These are phyloP conservation scores for Lactarius tabidus DNA, from an alignment of 768 basidiomycete genomes.

Conservation along the genomic window DNA sequence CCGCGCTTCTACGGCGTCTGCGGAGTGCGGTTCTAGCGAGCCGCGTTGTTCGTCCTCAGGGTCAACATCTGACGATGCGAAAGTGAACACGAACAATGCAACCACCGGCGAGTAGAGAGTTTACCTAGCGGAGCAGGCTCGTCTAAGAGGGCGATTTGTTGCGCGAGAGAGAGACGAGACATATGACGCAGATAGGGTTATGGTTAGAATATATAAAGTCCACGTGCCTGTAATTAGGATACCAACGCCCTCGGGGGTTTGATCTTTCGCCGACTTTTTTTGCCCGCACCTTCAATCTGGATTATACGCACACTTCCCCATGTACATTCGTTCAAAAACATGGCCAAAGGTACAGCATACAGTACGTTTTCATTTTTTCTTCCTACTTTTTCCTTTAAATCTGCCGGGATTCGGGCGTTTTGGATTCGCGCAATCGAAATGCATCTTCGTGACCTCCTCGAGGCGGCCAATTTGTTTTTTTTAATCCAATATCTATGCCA, in stretches of 20 bases:
- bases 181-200: slow-evolving; percentile 14
- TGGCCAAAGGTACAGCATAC: slow-evolving; percentile 38
- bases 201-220: slow-evolving; percentile 15
- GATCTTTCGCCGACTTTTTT: slow-evolving; percentile 10
- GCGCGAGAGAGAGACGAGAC: slow-evolving; percentile 53
- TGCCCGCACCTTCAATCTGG: slow-evolving; percentile 38
- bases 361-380: slow-evolving; percentile 33
- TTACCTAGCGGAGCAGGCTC: slow-evolving; percentile 65
- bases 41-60: slow-evolving; percentile 38
- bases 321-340: slow-evolving; percentile 40
- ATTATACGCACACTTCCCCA: slow-evolving; percentile 37
- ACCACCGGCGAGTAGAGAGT: slow-evolving; percentile 22
- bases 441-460: slow-evolving; percentile 23
- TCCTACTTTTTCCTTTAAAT: slow-evolving; percentile 14
- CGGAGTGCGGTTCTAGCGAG: slow-evolving; percentile 27
- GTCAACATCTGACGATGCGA: slow-evolving; percentile 37
- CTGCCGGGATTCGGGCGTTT: slow-evolving; percentile 26
- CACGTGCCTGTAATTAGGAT: slow-evolving; percentile 17
- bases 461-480: slow-evolving; percentile 19
- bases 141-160: slow-evolving; percentile 80
- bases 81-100: slow-evolving; percentile 7
- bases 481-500: slow-evolving; percentile 8
- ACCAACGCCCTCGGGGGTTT: slow-evolving; percentile 23
- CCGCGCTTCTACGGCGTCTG: slow-evolving; percentile 40
- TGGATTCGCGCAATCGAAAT: slow-evolving; percentile 9